These are phyloP conservation scores for Zangia roseola DNA, from an alignment of 768 basidiomycete species.

Conservation along the genomic window DNA sequence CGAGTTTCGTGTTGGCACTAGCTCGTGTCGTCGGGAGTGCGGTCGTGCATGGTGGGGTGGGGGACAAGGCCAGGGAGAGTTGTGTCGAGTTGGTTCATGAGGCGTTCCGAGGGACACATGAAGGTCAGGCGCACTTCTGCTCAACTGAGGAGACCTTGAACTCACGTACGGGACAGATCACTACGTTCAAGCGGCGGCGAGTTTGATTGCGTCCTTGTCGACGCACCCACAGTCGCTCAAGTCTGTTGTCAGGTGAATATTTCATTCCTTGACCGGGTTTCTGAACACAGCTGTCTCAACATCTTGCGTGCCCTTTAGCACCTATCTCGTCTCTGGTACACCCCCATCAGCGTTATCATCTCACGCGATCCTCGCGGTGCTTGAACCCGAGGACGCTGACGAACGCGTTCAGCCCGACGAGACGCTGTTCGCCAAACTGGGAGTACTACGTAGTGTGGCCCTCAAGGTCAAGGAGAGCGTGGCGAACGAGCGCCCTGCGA, in stretches of 20 bases:
- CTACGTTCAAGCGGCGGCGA: conserved; percentile 63
- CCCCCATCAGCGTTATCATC: conserved; percentile 63
- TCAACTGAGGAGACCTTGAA: background rate
- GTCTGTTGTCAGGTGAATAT: conserved; percentile 63
- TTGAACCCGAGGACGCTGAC: conserved; percentile 47
- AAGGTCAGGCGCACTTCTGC: conserved; percentile 50
- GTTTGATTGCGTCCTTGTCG: conserved; percentile 64
- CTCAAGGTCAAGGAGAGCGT: conserved; percentile 73
- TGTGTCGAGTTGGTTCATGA: conserved; percentile 77
- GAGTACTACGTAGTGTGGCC: conserved; percentile 58
- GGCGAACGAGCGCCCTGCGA: conserved; percentile 64
- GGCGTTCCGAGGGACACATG: conserved; percentile 70
- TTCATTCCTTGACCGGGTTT: background rate
- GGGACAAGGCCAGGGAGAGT: conserved; percentile 68
- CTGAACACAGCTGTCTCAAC: conserved; percentile 1
- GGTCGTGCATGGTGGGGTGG: conserved; percentile 58
- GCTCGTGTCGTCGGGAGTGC: conserved; percentile 72
- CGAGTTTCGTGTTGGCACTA: conserved; percentile 74
- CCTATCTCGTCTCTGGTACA: conserved; percentile 65
- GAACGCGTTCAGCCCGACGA: conserved; percentile 7
- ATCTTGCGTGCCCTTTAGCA: conserved; percentile 31
- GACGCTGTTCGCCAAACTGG: conserved; percentile 65
- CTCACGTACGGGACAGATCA: conserved; percentile 45
- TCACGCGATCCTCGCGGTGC: conserved; percentile 55
- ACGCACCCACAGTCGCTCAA: conserved; percentile 60